Percentiles rank a stretch among this genome's conserved stretches.
phyloP scores from a whole-genome alignment of 768 basidiomycete species.

The Kwoniella botswanensis region DNA sequence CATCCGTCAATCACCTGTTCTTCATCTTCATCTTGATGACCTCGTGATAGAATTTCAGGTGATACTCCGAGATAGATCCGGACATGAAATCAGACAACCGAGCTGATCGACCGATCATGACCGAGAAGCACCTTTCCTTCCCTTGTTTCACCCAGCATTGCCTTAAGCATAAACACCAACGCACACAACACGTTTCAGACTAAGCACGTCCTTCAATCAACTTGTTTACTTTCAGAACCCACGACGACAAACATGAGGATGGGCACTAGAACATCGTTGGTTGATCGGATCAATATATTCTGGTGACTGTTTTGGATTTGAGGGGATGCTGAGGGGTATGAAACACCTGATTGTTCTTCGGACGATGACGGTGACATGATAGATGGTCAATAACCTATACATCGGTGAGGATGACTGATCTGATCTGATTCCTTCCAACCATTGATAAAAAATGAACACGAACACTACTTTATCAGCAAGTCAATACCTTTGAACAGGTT shows the following conservation, averaged over 20 bases:
- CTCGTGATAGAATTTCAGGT: no score
- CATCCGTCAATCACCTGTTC: neutral
- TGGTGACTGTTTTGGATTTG: neutral
- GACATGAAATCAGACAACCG: neutral
- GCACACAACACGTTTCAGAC: conserved; percentile 8
- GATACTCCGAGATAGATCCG: neutral
- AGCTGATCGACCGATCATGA: neutral
- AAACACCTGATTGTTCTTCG: neutral
- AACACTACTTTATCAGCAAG: neutral
- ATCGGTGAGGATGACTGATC: neutral
- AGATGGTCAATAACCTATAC: neutral
- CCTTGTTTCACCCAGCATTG: neutral
- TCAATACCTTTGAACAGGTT: neutral
- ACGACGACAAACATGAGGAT: neutral
- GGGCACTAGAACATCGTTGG: neutral
- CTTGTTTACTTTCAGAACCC: neutral
- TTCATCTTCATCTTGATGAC: neutral
- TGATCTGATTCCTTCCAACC: no score
- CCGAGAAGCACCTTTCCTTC: neutral
- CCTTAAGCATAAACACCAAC: neutral
- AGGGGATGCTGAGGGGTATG: neutral
- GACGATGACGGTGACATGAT: neutral
- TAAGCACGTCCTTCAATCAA: conserved; percentile 17
- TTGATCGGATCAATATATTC: neutral
- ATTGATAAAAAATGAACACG: no score